Evolutionary conservation across 164 flowering plant genomes (phyloP).

Genomic region (Cinnamomum chago): DNA sequence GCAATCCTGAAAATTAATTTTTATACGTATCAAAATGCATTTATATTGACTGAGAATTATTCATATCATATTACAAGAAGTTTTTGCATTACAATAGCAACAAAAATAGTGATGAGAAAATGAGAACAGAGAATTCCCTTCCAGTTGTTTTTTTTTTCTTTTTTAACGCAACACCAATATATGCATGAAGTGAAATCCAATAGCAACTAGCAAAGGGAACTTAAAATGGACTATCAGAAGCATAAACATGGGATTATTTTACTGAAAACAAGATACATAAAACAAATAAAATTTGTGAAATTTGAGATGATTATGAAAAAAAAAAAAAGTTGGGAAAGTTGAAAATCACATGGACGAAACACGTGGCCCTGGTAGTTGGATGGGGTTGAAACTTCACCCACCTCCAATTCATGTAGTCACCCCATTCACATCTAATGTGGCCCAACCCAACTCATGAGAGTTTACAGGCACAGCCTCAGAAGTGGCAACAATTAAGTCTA

Average conservation of each 20-base stretch:
- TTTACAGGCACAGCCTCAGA: no score
- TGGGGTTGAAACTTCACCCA: no score
- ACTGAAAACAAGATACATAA: neutral
- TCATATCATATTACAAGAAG: neutral
- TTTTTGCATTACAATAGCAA: neutral
- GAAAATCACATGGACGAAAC: no score
- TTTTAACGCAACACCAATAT: neutral
- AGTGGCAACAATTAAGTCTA: no score
- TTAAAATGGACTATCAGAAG: neutral
- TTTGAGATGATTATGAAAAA: no score
- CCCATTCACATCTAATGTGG: no score
- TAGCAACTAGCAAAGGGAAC: neutral
- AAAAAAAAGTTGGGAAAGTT: no score
- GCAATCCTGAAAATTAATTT: slow-evolving; percentile 68
- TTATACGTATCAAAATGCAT: neutral
- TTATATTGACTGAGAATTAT: neutral
- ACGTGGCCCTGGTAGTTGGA: no score
- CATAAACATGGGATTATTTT: neutral
- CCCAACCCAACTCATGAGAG: no score
- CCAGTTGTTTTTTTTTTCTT: no score
- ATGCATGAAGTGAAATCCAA: neutral
- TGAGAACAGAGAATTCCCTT: neutral
- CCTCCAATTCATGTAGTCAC: no score
- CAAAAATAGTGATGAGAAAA: neutral
- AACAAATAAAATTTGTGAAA: no score